phyloP scores from a whole-genome alignment of 2,329 filamentous ascomycete genomes.

The Harringtonia aguacate region DNA sequence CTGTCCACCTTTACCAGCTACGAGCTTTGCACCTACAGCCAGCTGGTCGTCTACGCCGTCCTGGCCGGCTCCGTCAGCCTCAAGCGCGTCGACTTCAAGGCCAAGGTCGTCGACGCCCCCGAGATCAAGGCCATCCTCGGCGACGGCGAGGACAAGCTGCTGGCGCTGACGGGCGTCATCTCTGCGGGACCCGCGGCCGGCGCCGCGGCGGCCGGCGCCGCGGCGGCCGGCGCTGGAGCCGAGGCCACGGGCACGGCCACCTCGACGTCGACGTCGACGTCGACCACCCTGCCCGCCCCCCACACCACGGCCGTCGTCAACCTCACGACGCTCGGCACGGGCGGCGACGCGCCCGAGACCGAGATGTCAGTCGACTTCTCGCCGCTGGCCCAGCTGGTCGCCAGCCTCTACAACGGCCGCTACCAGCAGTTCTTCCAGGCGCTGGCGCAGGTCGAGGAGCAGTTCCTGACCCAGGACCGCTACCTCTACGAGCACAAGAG shows the following conservation, averaged over 20 bases:
- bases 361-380: conserved; percentile 84
- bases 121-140: conserved; percentile 97
- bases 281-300: too few species aligned
- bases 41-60: conserved; percentile 88
- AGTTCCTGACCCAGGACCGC: conserved; percentile 86
- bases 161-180: conserved; percentile 68
- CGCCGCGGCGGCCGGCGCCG: conserved; percentile 59
- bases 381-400: conserved; percentile 76
- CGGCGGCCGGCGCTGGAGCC: too few species aligned
- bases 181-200: conserved; percentile 74
- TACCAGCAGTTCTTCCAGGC: conserved; percentile 92
- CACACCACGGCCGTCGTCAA: conserved; percentile 70
- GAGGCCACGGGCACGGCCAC: too few species aligned
- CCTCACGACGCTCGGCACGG: conserved; percentile 68
- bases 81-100: conserved; percentile 97
- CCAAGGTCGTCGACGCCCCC: conserved; percentile 94
- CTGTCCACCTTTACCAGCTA: conserved; percentile 98
- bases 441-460: conserved; percentile 80
- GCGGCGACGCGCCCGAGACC: conserved; percentile 59
- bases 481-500: conserved; percentile 92
- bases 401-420: conserved; percentile 84
- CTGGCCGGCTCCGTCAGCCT: conserved; percentile 88
- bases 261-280: too few species aligned
- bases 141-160: conserved; percentile 75
- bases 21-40: conserved; percentile 94